phyloP scores from a whole-genome alignment of 2,329 filamentous ascomycete species.

The Aspergillus pseudoterreus region DNA sequence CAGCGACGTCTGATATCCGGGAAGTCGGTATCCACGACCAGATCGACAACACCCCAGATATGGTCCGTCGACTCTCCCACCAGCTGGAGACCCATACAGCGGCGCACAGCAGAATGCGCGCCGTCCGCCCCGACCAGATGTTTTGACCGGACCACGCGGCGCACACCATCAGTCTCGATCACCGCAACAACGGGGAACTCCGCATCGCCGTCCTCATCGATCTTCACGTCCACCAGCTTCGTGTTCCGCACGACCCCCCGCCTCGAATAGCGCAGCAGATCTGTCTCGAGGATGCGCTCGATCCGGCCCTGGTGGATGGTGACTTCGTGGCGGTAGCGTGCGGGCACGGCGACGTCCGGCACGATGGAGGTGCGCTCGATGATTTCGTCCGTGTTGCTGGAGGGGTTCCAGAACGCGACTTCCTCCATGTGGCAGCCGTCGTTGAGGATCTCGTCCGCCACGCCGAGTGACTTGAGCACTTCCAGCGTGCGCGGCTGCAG shows the following conservation, averaged over 20 bases:
- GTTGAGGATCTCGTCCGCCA: conserved; percentile 37
- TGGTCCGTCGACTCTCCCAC: conserved; percentile 67
- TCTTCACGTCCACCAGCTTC: conserved; percentile 59
- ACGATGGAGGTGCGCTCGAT: conserved; percentile 60
- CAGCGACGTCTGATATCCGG: conserved; percentile 78
- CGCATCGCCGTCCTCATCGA: conserved; percentile 48
- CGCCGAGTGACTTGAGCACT: conserved; percentile 40
- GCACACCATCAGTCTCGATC: conserved; percentile 26
- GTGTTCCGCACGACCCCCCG: conserved; percentile 59
- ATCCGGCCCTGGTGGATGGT: conserved; percentile 69
- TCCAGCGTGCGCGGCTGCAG: conserved; percentile 44
- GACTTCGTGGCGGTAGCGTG: conserved; percentile 67
- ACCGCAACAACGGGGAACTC: conserved; percentile 35
- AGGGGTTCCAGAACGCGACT: conserved; percentile 66
- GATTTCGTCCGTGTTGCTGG: conserved; percentile 44
- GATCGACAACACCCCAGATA: conserved; percentile 74
- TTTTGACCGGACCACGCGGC: conserved; percentile 56
- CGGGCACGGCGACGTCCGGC: conserved; percentile 57
- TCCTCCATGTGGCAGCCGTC: conserved; percentile 50
- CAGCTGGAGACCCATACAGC: conserved; percentile 49
- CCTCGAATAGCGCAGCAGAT: conserved; percentile 60
- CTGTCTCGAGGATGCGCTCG: conserved; percentile 65
- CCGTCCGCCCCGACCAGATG: conserved; percentile 72
- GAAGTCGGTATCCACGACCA: conserved; percentile 69
- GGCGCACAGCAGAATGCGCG: conserved; percentile 62